These are phyloP conservation scores for Nannochloropsis limnetica DNA, from an alignment of 352 stramenopile genomes.

Conservation along the genomic window DNA sequence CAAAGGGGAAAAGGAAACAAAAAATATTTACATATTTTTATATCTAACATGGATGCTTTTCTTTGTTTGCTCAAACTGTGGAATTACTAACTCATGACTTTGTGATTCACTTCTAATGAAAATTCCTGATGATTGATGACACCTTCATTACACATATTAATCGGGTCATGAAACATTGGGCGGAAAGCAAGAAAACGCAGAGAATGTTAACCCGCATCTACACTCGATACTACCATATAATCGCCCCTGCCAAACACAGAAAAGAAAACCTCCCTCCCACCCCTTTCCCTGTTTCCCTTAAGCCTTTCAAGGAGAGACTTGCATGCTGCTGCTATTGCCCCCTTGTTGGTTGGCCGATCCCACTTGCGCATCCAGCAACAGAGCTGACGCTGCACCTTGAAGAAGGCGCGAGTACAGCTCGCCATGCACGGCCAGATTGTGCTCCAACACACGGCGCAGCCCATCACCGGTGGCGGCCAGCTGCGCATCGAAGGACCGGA, in stretches of 20 bases:
- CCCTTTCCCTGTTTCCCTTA: neutral
- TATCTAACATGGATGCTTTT: neutral
- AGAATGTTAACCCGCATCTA: neutral
- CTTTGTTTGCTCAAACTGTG: neutral
- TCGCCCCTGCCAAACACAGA: neutral
- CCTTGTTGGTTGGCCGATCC: neutral
- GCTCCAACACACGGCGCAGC: neutral
- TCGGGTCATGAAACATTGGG: neutral
- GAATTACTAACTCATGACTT: neutral
- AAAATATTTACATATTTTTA: neutral
- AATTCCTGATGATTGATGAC: neutral
- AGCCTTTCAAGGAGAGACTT: neutral
- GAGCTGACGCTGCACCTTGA: neutral
- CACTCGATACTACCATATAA: neutral
- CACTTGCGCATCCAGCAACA: neutral
- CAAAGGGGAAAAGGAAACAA: neutral
- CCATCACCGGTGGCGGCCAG: slow-evolving; percentile 4
- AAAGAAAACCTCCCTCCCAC: neutral
- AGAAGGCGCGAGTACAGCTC: slow-evolving; percentile 2
- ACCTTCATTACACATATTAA: neutral
- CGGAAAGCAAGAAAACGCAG: too few relatives aligned
- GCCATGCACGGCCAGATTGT: slow-evolving; percentile 21
- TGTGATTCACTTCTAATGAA: neutral
- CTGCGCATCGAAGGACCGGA: neutral
- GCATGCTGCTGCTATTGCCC: neutral